Evolutionary conservation across 768 basidiomycete species (phyloP).

Genomic region (Amanita pseudoporphyria): DNA sequence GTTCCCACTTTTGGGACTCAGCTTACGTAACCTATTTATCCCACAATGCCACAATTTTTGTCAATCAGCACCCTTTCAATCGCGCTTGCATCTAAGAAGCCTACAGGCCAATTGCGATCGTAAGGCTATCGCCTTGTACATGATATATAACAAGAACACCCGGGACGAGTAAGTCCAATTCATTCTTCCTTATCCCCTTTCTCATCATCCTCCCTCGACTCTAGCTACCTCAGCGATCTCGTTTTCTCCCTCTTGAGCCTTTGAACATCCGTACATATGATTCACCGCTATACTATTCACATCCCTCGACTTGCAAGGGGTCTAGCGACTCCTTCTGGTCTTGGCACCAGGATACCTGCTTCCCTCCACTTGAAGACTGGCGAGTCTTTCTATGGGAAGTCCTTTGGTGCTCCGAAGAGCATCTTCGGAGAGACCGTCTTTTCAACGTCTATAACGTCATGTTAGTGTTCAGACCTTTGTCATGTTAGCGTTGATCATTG

Average conservation of each 20-base stretch:
- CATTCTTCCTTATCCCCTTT: conserved; percentile 1
- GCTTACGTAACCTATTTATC: conserved; percentile 6
- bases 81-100: conserved; percentile 1
- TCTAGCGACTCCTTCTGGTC: conserved; percentile 57
- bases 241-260: conserved; percentile 64
- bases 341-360: conserved; percentile 52
- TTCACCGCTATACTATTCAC: conserved; percentile 43
- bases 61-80: not conserved
- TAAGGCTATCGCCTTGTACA: conserved; percentile 26
- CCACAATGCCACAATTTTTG: not conserved
- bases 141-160: conserved; percentile 82
- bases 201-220: conserved; percentile 16
- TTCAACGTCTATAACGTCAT: conserved; percentile 97
- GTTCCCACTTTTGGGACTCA: conserved; percentile 6
- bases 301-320: conserved; percentile 43
- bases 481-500: not conserved
- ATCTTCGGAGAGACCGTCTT: conserved; percentile 97
- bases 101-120: not conserved
- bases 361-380: conserved; percentile 89
- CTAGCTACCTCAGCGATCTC: conserved; percentile 84
- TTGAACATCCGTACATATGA: conserved; percentile 37
- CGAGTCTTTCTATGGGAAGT: conserved; percentile 81
- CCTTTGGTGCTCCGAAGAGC: conserved; percentile 83
- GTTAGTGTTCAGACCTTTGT: conserved; percentile 34
- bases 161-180: conserved; percentile 66